A percentile compares a stretch with the other conserved stretches of the same genome.
Conservation (phyloP, 768 basidiomycete species). For the Antrodiella citrinella region DNA sequence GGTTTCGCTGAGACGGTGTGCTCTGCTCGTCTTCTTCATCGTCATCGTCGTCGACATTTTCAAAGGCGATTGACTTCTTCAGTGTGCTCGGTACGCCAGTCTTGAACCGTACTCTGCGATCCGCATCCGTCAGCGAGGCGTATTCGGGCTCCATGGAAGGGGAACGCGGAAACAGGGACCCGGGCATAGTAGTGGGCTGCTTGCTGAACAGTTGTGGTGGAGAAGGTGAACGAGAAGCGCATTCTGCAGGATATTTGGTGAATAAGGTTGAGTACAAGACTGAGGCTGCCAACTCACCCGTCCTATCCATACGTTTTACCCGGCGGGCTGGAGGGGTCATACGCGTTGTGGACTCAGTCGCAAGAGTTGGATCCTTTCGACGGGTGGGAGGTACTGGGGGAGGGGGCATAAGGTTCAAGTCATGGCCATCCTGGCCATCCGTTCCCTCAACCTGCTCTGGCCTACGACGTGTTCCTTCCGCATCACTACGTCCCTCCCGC, state of each 20-base stretch:
- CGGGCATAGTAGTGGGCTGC: constrained; percentile 63
- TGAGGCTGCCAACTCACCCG: background rate
- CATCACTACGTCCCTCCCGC: constrained; percentile 2
- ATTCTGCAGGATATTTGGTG: background rate
- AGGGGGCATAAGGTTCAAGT: constrained; percentile 10
- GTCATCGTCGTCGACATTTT: background rate
- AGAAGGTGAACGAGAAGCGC: constrained; percentile 20
- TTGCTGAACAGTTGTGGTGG: constrained; percentile 25
- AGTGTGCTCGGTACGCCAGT: background rate
- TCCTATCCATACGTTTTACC: background rate
- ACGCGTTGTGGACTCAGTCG: constrained; percentile 1
- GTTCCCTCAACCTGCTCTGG: background rate
- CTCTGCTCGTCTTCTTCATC: background rate
- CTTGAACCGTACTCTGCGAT: background rate
- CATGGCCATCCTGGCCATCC: constrained; percentile 6
- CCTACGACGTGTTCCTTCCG: background rate
- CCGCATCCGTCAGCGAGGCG: background rate
- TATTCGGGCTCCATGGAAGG: constrained; percentile 48
- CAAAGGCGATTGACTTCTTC: background rate
- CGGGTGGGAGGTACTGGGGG: constrained; percentile 8
- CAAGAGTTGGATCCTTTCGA: constrained; percentile 10
- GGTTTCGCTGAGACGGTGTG: background rate
- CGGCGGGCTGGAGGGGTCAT: constrained; percentile 19
- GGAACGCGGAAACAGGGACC: constrained; percentile 68
- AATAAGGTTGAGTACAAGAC: background rate